phyloP scores from a whole-genome alignment of 2,329 filamentous ascomycete species.

The Ophiostoma himal-ulmi region DNA sequence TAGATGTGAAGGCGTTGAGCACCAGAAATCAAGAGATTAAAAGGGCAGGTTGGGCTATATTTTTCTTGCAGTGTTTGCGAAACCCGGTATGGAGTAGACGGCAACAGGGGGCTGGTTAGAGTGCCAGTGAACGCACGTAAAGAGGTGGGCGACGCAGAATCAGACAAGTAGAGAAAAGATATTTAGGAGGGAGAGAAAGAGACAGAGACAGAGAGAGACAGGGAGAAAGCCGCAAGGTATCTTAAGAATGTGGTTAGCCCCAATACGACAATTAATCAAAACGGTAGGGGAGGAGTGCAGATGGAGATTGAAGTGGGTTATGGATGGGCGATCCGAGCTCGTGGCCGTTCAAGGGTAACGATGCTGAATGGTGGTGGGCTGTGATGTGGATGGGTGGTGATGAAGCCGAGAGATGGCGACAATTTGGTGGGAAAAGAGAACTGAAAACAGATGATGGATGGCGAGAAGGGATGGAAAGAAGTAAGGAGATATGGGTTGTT shows the following conservation, averaged over 20 bases:
- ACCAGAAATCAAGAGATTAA: slow-evolving; percentile 8
- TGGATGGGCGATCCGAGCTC: not conserved
- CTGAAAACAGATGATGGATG: not conserved
- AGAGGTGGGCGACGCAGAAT: not conserved
- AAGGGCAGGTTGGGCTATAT: not conserved
- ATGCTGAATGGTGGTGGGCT: not conserved
- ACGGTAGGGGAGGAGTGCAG: not conserved
- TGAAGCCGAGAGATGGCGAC: not conserved
- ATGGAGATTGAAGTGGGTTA: not conserved
- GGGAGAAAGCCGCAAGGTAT: not conserved
- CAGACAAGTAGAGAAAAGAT: not conserved
- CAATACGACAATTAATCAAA: not conserved
- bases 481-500: not conserved
- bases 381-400: not conserved
- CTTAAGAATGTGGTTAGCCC: slow-evolving; percentile 4
- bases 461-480: slow-evolving; percentile 14
- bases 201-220: not conserved
- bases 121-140: not conserved
- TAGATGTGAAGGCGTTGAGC: not conserved
- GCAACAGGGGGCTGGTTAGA: slow-evolving; percentile 10
- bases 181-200: not conserved
- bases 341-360: slow-evolving; percentile 1
- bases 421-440: not conserved
- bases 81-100: slow-evolving; percentile 7
- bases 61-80: not conserved